Base-by-base conservation (phyloP, 2,329 filamentous ascomycete species). In the Stachybotrys echinatus region DNA sequence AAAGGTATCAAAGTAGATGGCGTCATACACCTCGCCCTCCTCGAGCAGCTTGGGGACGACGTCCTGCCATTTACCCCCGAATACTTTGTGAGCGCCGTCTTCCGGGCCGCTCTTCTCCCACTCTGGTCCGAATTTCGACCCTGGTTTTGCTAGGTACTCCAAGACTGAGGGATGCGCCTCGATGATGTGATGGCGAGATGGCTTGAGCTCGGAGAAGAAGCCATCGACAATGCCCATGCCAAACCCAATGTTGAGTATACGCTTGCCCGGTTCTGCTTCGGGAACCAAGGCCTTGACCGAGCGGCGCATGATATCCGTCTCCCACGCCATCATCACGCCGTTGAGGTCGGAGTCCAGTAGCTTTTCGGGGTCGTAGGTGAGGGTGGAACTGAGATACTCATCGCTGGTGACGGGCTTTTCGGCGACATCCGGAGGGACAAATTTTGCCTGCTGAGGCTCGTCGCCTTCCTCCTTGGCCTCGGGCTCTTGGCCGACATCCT, bases 1-100 rank as follows among this genome's bases (percentile, higher is more conserved):
- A 67, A 97, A 97, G 0, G 94, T 99, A 65, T 99, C 94, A 63
- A 96, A 97, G 74, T 97, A 99, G 58, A 99, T 89, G 23, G 87
- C 89, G 63, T 95, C 89, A 62, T 92, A 92, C 12, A 83, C 72
- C 60, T 87, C 79, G 10, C 87, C 87, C 39, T 82, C 71, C 52
- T 82, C 80, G 1, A 92, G 71, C 7, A 95, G 73, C 47, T 74
- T 72, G 0, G 85, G 87, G 17, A 92, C 74, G 0, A 94, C 71
- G 52, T 94, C 88, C 67, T 95, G 91, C 91, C 91, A 95, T 56
- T 76, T 77, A 3, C 90, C 67, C 19, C 57, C 62, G 63, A 89
- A 83, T 21, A 95, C 80, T 59, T 85, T 82, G 69, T 82, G 85
- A 59, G 88, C 88, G 10, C 86, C 88, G 22, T 81, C 77, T 39